phyloP scores from a whole-genome alignment of 148 eudicot species.

The Cornus controversa region DNA sequence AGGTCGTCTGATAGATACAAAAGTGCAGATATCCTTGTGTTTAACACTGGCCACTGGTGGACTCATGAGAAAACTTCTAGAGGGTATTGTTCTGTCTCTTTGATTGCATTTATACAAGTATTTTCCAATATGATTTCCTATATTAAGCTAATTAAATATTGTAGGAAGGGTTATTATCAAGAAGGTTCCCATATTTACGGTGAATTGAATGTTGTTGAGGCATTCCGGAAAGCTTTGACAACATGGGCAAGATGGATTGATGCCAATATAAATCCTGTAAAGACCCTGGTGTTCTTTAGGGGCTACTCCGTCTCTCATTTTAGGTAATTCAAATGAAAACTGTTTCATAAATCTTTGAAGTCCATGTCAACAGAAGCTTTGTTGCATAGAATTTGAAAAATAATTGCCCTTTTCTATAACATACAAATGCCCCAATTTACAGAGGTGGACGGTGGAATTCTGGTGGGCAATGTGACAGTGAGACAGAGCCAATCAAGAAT shows the following conservation, averaged over 20 bases:
- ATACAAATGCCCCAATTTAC: not conserved
- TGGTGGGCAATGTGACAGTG: conserved; percentile 70
- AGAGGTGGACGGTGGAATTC: conserved; percentile 73
- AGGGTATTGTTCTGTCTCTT: conserved; percentile 46
- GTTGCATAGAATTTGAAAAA: not conserved
- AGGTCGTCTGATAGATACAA: conserved; percentile 43
- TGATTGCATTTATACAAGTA: not conserved
- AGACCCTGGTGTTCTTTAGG: conserved; percentile 61
- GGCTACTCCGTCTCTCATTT: conserved; percentile 71
- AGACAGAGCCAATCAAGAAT: conserved; percentile 48
- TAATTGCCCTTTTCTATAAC: not conserved
- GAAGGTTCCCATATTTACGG: conserved; percentile 73
- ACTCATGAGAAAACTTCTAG: conserved; percentile 59
- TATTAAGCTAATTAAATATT: conserved; percentile 10
- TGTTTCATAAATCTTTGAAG: too few species aligned
- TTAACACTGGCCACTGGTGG: conserved; percentile 95
- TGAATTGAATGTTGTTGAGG: conserved; percentile 50
- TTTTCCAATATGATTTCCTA: not conserved
- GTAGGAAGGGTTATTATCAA: conserved; percentile 72
- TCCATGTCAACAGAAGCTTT: not conserved
- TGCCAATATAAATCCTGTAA: conserved; percentile 46
- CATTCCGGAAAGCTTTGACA: conserved; percentile 56
- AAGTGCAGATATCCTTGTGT: conserved; percentile 67
- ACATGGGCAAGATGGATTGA: conserved; percentile 90
- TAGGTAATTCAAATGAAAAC: conserved; percentile 36